Evolutionary conservation across 2,329 filamentous ascomycete genomes (phyloP), one percentile per base, ranked within the genome.

Genomic region (Talaromyces rugulosus): DNA sequence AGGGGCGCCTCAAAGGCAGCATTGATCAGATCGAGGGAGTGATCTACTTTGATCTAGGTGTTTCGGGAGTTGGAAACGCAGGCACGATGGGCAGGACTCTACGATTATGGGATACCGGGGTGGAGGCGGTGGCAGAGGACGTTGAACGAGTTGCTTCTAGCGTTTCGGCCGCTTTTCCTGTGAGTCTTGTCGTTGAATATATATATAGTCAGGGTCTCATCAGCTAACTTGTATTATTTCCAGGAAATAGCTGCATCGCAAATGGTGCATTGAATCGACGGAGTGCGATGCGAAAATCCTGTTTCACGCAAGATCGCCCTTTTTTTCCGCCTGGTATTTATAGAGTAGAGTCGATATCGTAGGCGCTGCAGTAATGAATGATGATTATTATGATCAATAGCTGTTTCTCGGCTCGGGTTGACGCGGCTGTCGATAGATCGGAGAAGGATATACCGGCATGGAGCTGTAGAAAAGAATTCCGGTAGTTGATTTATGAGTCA

Each of bases 11-110:
- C 58, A 86, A 89, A 3, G 95, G 94, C 7, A 87, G 89, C 62
- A 98, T 99, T 70, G 94, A 99, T 76, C 95, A 99, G 80, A 93
- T 99, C 62, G 91, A 92, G 61, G 85, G 89, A 14, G 80, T 93
- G 11, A 93, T 99, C 63, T 92, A 88, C 79, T 99, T 99, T 73
- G 91, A 95, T 40, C 76, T 81, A 77, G 71, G 88, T 72, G 87
- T 87, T 70, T 86, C 86, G 59, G 90, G 86, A 63, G 83, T 85
- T n/a, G 82, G 86, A 31, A 85, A 88, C 55, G 84, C 86, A 61
- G 83, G 85, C 23, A 75, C 85, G 3, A 84, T 87, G 2, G 89
- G 86, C 62, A 86, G 84, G 73, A 89, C 92, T 77, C 83, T 96
- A 75, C 85, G 91, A 53, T 85, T 88, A 69, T 98, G 94, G 94